phyloP scores from a whole-genome alignment of 345 rosid species.

The Cochlearia excelsa region DNA sequence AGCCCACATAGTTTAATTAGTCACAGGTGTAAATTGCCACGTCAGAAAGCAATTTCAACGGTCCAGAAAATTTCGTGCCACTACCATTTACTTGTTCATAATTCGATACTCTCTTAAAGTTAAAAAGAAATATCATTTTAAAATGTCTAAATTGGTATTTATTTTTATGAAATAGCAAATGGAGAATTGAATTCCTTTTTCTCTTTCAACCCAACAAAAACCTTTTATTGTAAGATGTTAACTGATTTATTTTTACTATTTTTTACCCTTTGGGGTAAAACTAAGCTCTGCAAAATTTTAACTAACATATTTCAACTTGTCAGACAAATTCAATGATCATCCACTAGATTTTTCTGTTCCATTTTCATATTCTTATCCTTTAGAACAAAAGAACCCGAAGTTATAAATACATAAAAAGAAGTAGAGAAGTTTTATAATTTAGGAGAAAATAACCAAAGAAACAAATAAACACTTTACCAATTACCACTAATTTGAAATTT shows the following conservation, averaged over 20 bases:
- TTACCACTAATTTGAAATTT: constrained; percentile 4
- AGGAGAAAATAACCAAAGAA: constrained; percentile 7
- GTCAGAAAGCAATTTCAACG: constrained; percentile 27
- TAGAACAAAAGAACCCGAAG: constrained; percentile 1
- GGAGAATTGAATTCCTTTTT: not conserved
- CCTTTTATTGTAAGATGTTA: too few relatives aligned
- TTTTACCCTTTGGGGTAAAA: too few relatives aligned
- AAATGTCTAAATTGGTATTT: not conserved
- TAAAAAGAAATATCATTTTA: not conserved
- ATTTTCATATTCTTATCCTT: not conserved
- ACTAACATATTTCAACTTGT: too few relatives aligned
- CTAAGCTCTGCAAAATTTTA: too few relatives aligned
- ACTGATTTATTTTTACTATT: too few relatives aligned
- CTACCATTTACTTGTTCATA: constrained; percentile 1
- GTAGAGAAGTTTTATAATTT: not conserved
- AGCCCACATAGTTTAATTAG: constrained; percentile 8
- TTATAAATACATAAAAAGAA: not conserved
- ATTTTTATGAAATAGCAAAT: not conserved
- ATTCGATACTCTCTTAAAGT: not conserved
- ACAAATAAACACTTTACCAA: constrained; percentile 1
- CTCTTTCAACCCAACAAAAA: too few relatives aligned
- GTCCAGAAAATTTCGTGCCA: constrained; percentile 5
- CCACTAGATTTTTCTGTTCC: not conserved
- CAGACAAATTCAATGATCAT: not conserved
- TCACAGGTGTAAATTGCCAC: constrained; percentile 16